A percentile compares a stretch with the other conserved stretches of the same genome.
These are phyloP conservation scores for Cryphonectria radicalis DNA, from an alignment of 2,329 filamentous ascomycete genomes.

Conservation along the genomic window DNA sequence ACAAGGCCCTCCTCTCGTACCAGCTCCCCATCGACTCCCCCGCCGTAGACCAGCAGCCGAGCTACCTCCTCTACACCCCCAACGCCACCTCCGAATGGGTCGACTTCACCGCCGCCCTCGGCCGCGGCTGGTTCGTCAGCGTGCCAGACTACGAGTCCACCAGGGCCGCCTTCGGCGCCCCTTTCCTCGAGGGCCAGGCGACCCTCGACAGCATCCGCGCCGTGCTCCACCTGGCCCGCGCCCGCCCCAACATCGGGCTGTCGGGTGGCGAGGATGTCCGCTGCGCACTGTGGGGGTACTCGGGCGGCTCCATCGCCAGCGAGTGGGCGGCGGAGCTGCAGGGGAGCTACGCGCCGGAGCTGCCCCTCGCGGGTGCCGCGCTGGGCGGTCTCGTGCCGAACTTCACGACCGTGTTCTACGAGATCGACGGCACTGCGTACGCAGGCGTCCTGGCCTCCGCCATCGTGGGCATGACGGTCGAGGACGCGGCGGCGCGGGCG, in stretches of 20 bases:
- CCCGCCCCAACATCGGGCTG: neutral
- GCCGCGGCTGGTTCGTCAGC: slow-evolving; percentile 8
- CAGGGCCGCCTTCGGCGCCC: neutral
- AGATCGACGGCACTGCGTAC: neutral
- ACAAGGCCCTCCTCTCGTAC: neutral
- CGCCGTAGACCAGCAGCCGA: neutral
- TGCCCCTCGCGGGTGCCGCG: neutral
- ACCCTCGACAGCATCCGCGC: neutral
- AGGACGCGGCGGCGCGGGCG: neutral
- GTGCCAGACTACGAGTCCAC: slow-evolving; percentile 4
- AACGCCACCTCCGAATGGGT: neutral
- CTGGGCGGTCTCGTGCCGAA: neutral
- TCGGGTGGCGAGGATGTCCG: neutral
- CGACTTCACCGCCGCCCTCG: slow-evolving; percentile 1
- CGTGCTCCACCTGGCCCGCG: neutral
- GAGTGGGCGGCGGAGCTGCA: slow-evolving; percentile 2
- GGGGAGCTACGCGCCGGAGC: neutral
- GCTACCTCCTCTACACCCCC: neutral
- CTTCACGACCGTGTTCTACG: neutral
- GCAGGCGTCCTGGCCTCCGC: neutral
- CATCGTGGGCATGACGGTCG: neutral
- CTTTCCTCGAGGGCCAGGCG: neutral
- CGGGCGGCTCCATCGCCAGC: slow-evolving; percentile 5
- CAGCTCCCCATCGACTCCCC: neutral
- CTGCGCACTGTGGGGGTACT: neutral